A percentile compares a stretch with the other conserved stretches of the same genome.
phyloP scores from a whole-genome alignment of 2,329 filamentous ascomycete species.

The Penicillium sp. region DNA sequence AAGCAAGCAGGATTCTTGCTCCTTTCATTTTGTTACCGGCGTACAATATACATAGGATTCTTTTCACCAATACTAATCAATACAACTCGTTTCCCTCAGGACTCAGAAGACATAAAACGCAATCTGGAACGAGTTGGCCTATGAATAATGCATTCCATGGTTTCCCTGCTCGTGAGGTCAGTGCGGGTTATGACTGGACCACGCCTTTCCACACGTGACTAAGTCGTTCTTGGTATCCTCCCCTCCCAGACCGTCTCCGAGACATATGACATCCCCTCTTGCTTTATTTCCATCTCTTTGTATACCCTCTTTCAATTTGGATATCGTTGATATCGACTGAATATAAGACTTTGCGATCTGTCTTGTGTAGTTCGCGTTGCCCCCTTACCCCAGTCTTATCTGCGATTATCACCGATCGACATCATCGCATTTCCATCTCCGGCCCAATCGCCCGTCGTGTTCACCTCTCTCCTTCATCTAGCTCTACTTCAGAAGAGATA shows the following conservation, averaged over 20 bases:
- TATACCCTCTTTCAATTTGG: slow-evolving; percentile 42
- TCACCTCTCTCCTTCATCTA: not conserved
- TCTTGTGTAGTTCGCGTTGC: slow-evolving; percentile 10
- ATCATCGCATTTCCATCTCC: slow-evolving; percentile 14
- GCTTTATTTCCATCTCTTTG: slow-evolving; percentile 15
- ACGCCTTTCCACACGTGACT: slow-evolving; percentile 40
- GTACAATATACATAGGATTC: slow-evolving; percentile 32
- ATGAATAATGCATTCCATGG: slow-evolving; percentile 13
- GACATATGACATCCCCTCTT: slow-evolving; percentile 8
- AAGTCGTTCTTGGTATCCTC: slow-evolving; percentile 20
- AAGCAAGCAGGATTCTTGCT: slow-evolving; percentile 25
- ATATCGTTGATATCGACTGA: not conserved
- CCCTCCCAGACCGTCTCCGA: not conserved
- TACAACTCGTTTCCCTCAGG: slow-evolving; percentile 31
- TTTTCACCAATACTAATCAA: slow-evolving; percentile 32
- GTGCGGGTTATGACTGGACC: slow-evolving; percentile 42
- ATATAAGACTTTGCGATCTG: slow-evolving; percentile 11
- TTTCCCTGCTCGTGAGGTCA: slow-evolving; percentile 37
- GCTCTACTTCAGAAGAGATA: not conserved
- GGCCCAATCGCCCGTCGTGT: slow-evolving; percentile 9
- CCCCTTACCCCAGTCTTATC: slow-evolving; percentile 19
- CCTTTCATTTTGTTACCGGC: slow-evolving; percentile 4
- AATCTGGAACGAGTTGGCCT: slow-evolving; percentile 31
- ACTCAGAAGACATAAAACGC: slow-evolving; percentile 29
- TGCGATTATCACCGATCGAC: slow-evolving; percentile 46